Evolutionary conservation across 345 rosid genomes (phyloP).

Genomic region (Streptanthus diversifolius): DNA sequence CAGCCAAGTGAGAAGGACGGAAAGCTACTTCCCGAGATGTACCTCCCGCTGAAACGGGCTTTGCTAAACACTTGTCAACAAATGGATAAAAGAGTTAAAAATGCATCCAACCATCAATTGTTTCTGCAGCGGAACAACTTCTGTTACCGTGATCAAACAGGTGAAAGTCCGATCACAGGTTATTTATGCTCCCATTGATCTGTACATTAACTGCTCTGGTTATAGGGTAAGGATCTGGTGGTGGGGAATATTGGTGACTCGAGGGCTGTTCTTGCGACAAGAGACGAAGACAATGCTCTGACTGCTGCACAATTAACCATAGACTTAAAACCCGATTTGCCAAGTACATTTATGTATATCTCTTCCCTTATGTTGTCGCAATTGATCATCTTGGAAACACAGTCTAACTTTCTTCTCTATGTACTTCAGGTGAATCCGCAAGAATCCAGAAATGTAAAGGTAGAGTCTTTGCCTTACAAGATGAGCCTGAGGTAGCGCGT

Average conservation of each 20-base stretch:
- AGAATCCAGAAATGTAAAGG: conserved; percentile 89
- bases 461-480: conserved; percentile 91
- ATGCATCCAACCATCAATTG: conserved; percentile 80
- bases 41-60: conserved; percentile 57
- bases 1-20: conserved; percentile 43
- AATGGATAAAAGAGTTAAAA: conserved; percentile 83
- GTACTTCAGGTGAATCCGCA: conserved; percentile 70
- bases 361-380: conserved; percentile 24
- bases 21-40: conserved; percentile 49
- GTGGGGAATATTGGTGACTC: conserved; percentile 89
- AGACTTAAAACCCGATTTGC: conserved; percentile 96
- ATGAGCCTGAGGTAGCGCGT: conserved; percentile 96
- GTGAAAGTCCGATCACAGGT: conserved; percentile 32
- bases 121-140: conserved; percentile 95
- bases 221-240: conserved; percentile 74
- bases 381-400: background rate
- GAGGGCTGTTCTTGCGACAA: conserved; percentile 79
- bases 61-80: conserved; percentile 68
- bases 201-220: background rate
- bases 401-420: conserved; percentile 9
- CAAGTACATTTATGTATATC: conserved; percentile 56
- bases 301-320: conserved; percentile 72
- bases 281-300: conserved; percentile 59
- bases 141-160: conserved; percentile 84
- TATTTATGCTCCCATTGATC: background rate